phyloP scores from a whole-genome alignment of 192 early-diverging fungal genomes.

The Gonapodya prolifera region DNA sequence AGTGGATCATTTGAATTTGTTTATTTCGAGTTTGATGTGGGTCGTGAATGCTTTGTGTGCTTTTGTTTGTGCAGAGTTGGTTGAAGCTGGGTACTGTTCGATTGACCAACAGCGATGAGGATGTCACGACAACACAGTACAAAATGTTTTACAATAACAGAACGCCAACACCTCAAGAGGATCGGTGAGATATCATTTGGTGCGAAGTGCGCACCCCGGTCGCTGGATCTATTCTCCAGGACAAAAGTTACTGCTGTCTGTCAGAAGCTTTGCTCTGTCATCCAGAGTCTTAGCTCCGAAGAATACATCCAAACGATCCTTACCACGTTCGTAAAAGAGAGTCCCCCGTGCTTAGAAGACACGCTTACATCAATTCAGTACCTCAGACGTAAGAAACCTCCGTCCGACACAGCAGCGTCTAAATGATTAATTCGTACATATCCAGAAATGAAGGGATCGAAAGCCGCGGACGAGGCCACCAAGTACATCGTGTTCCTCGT shows the following conservation, averaged over 20 bases:
- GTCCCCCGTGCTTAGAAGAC: constrained; percentile 67
- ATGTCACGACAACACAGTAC: constrained; percentile 76
- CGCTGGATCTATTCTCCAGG: not conserved
- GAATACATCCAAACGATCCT: constrained; percentile 67
- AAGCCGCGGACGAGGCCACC: constrained; percentile 68
- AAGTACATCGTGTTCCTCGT: constrained; percentile 87
- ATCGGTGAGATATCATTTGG: too few relatives aligned
- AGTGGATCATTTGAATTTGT: constrained; percentile 80
- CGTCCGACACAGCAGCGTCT: not conserved
- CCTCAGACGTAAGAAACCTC: constrained; percentile 30
- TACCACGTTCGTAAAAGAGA: constrained; percentile 69
- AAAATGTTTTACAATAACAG: constrained; percentile 15
- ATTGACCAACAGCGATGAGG: constrained; percentile 41
- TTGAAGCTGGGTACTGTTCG: not conserved
- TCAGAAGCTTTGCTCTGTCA: constrained; percentile 42
- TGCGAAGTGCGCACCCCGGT: not conserved
- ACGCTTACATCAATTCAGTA: constrained; percentile 57
- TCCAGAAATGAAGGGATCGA: constrained; percentile 7
- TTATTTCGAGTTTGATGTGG: constrained; percentile 59
- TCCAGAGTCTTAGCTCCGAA: constrained; percentile 34
- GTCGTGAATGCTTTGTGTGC: not conserved
- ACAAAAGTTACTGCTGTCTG: constrained; percentile 70
- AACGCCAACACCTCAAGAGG: not conserved
- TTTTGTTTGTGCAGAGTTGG: not conserved
- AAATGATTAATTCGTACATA: not conserved